These are phyloP conservation scores for Aureobasidium sp. DNA, from an alignment of 2,329 filamentous ascomycete species.

Conservation along the genomic window DNA sequence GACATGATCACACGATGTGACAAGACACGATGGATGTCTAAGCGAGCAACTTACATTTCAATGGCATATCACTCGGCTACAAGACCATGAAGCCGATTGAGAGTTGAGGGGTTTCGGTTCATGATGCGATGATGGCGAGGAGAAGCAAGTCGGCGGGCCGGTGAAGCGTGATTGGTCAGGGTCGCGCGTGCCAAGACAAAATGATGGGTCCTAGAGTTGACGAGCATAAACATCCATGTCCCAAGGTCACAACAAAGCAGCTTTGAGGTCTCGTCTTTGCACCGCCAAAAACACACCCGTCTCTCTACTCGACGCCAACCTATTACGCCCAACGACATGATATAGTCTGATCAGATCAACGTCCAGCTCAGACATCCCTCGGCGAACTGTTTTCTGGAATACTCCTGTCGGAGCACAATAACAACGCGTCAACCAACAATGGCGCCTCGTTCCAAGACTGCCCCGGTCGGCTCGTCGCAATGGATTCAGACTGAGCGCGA, in stretches of 20 bases:
- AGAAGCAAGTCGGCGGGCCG: not conserved
- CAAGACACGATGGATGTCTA: not conserved
- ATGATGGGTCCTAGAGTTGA: slow-evolving; percentile 6
- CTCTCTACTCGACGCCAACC: not conserved
- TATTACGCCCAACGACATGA: slow-evolving; percentile 9
- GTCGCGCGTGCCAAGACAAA: slow-evolving; percentile 8
- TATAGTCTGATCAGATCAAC: slow-evolving; percentile 6
- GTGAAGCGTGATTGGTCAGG: slow-evolving; percentile 5
- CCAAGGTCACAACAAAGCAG: slow-evolving; percentile 17
- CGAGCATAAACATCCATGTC: slow-evolving; percentile 17
- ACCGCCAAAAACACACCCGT: not conserved
- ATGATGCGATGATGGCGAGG: slow-evolving; percentile 6
- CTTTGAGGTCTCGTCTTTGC: slow-evolving; percentile 17
- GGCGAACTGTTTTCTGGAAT: slow-evolving; percentile 13
- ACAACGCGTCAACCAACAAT: slow-evolving; percentile 31
- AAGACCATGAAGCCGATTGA: slow-evolving; percentile 4
- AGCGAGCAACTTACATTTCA: not conserved
- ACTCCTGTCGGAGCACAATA: slow-evolving; percentile 6
- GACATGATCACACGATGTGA: not conserved
- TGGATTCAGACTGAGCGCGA: slow-evolving; percentile 91
- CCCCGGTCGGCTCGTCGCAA: slow-evolving; percentile 42
- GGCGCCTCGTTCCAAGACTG: slow-evolving; percentile 28
- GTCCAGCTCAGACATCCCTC: slow-evolving; percentile 12
- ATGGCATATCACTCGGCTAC: slow-evolving; percentile 9
- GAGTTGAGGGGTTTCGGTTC: slow-evolving; percentile 12